These are phyloP conservation scores for Parafenestella ontariensis DNA, from an alignment of 2,329 filamentous ascomycete genomes.

Conservation along the genomic window DNA sequence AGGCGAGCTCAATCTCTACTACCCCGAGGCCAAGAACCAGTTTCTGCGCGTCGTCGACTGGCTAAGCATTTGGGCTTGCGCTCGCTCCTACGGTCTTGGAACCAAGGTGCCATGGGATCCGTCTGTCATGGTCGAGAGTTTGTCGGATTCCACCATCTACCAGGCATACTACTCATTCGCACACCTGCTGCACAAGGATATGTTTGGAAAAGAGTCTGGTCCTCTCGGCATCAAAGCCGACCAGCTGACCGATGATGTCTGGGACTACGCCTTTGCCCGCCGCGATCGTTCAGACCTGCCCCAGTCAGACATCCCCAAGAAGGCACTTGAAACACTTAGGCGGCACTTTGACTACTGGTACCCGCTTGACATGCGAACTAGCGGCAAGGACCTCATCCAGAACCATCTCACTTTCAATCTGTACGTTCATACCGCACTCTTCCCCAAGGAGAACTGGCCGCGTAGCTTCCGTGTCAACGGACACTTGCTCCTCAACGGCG, in stretches of 20 bases:
- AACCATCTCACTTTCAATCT: constrained; percentile 97
- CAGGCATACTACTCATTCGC: constrained; percentile 73
- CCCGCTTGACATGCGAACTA: constrained; percentile 85
- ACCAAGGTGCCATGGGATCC: constrained; percentile 95
- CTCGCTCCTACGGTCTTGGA: constrained; percentile 87
- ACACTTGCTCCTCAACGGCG: constrained; percentile 90
- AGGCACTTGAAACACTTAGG: constrained; percentile 78
- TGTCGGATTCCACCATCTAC: constrained; percentile 93
- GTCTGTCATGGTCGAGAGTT: constrained; percentile 87
- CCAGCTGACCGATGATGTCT: constrained; percentile 93
- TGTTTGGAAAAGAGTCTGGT: constrained; percentile 71
- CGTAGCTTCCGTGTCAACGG: constrained; percentile 86
- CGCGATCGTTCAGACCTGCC: constrained; percentile 74
- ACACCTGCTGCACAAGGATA: constrained; percentile 77
- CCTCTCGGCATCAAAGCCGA: constrained; percentile 68
- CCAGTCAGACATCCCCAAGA: constrained; percentile 74
- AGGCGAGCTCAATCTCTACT: constrained; percentile 79
- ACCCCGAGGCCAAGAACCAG: constrained; percentile 60
- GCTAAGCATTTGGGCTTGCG: constrained; percentile 88
- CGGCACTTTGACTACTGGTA: constrained; percentile 98
- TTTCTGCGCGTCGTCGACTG: constrained; percentile 89
- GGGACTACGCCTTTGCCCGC: constrained; percentile 92
- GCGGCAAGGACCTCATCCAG: constrained; percentile 75
- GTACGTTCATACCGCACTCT: constrained; percentile 91
- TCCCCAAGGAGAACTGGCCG: constrained; percentile 89